Conservation (phyloP, 106 monocot species). For the Hemerocallis citrina region DNA sequence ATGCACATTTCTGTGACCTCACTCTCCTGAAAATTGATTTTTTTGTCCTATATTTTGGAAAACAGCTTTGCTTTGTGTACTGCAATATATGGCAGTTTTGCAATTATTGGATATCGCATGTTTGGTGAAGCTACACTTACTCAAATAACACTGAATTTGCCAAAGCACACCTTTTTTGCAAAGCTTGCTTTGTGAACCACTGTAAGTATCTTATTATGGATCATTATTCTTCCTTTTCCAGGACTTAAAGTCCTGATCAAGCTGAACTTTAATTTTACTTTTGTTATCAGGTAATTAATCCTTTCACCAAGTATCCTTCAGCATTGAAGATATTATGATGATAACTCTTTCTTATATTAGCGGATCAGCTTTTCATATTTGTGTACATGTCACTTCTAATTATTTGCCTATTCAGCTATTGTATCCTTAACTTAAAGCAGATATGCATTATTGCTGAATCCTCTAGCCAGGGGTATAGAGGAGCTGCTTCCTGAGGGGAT, state of each 20-base stretch:
- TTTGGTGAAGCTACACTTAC: constrained; percentile 66
- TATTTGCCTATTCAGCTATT: constrained; percentile 4
- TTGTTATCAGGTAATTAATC: constrained; percentile 81
- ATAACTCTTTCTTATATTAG: too few species aligned
- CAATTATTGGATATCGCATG: constrained; percentile 70
- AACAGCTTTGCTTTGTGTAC: constrained; percentile 80
- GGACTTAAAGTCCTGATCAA: background rate
- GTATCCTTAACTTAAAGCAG: constrained; percentile 39
- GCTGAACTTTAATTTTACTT: background rate
- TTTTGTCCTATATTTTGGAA: too few species aligned
- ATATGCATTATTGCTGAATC: constrained; percentile 86
- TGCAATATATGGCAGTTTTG: constrained; percentile 68
- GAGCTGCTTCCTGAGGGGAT: constrained; percentile 51
- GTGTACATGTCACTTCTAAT: background rate
- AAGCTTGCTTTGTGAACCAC: constrained; percentile 87
- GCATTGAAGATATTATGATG: background rate
- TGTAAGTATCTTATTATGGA: constrained; percentile 18
- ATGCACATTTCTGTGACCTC: too few species aligned
- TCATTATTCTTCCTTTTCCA: background rate
- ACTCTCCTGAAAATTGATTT: too few species aligned
- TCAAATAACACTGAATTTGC: constrained; percentile 94
- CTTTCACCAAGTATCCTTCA: constrained; percentile 96
- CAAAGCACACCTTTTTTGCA: constrained; percentile 48
- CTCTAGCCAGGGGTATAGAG: constrained; percentile 75
- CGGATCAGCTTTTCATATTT: background rate